Conservation (phyloP, 768 basidiomycete species). For the Panus rudis region DNA sequence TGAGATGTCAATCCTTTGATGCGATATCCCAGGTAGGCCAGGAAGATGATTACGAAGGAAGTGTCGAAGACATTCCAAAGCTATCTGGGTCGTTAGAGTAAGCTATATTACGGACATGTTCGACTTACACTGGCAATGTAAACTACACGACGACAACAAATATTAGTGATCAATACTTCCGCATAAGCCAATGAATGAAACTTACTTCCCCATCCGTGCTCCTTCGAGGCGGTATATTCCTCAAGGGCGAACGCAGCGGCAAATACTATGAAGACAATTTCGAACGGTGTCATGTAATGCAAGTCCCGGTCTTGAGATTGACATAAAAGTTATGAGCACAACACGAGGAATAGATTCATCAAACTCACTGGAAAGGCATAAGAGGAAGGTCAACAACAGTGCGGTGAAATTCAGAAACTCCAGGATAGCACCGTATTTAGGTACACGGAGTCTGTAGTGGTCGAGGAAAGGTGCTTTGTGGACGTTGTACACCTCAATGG, state of each 20-base stretch:
- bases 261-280: conserved; percentile 69
- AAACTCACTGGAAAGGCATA: conserved; percentile 66
- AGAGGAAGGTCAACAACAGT: conserved; percentile 60
- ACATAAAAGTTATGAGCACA: background rate
- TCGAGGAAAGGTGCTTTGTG: conserved; percentile 67
- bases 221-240: conserved; percentile 82
- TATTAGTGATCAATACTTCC: background rate
- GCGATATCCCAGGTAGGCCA: conserved; percentile 60
- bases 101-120: background rate
- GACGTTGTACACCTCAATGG: conserved; percentile 67
- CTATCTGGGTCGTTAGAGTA: conserved; percentile 30
- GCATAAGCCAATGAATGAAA: conserved; percentile 8
- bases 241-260: conserved; percentile 74
- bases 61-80: conserved; percentile 92
- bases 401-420: conserved; percentile 74
- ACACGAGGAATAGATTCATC: conserved; percentile 7
- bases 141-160: conserved; percentile 33
- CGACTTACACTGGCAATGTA: conserved; percentile 72
- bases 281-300: conserved; percentile 48
- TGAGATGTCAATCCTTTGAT: conserved; percentile 49
- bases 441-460: conserved; percentile 83
- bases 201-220: conserved; percentile 85
- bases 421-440: conserved; percentile 68
- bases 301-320: conserved; percentile 46
- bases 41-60: conserved; percentile 61